Conservation (phyloP, 768 basidiomycete genomes). For the Naganishia vaughanmartiniae region DNA sequence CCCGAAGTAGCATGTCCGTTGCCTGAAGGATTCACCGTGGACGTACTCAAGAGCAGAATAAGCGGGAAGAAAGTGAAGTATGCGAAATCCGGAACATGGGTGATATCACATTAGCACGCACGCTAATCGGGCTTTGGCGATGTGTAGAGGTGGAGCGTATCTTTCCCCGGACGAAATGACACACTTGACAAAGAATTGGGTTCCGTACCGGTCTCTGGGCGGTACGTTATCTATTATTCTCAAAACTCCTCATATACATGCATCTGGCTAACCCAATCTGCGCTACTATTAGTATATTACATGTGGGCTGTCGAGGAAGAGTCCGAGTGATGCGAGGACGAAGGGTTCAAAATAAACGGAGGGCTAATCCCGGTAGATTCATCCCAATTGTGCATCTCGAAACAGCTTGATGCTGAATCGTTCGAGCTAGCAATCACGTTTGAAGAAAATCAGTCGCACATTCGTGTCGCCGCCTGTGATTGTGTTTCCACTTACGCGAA, state of each 20-base stretch:
- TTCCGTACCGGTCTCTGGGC: slow-evolving; percentile 79
- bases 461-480: neutral
- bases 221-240: slow-evolving; percentile 37
- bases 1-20: slow-evolving; percentile 32
- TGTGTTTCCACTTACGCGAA: neutral
- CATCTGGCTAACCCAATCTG: neutral
- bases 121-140: neutral
- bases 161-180: slow-evolving; percentile 81
- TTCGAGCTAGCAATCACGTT: neutral
- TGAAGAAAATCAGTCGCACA: neutral
- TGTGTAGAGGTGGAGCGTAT: slow-evolving; percentile 53
- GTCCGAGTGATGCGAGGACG: slow-evolving; percentile 6
- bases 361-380: slow-evolving; percentile 2
- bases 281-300: slow-evolving; percentile 62
- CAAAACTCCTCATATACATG: neutral
- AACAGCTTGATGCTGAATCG: neutral
- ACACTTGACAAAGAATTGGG: slow-evolving; percentile 70
- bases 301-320: slow-evolving; percentile 77
- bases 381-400: neutral
- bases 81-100: slow-evolving; percentile 19
- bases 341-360: slow-evolving; percentile 9
- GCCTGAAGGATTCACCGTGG: slow-evolving; percentile 40
- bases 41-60: slow-evolving; percentile 42
- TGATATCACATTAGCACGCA: neutral
- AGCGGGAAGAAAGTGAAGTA: slow-evolving; percentile 49